Base-by-base conservation (phyloP, 257 asterid species). In the Lithospermum erythrorhizon region DNA sequence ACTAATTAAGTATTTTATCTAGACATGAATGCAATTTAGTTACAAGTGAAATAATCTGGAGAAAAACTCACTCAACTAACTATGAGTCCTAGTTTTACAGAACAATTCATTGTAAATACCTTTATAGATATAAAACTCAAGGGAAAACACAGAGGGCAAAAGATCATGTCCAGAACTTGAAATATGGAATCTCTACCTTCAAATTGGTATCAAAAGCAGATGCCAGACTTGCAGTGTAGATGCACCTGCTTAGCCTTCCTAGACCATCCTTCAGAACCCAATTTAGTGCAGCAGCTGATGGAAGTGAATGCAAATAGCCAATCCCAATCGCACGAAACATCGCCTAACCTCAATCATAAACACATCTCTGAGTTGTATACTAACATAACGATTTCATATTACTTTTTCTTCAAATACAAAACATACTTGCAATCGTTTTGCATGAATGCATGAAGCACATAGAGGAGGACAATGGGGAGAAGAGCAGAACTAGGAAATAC, bases 251-350 rank as follows among this genome's bases (percentile, higher is more conserved):
- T 30, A 93, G 76, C 58, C 97, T 73, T 69, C 98, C 98, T 49
- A 93, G 94, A 48, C 97, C 98, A 72, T 93, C 98, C 76, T 89
- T 93, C 83, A 93, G 73, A 60, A 86, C 94, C 98, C 98, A 93
- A 80, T 89, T 93, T 32, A 93, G 74, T 2, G 96, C 98, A 30
- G 98, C 98, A 65, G 98, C 98, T 53, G 95, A 86, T 20, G 96
- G 94, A 64, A 93, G 91, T 21, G 99, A 89, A 55, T 75, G 87
- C 29, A 86, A 76, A 77, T 79, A 81, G 53, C 99, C 99, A 60
- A 93, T 83, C 66, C 99, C 99, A 61, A 93, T 93, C 19, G 99
- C 99, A 54, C 96, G 80, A 69, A 93, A 88, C 98, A 93, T 93
- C 63, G 97, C 97, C 98, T 93, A 70, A 18, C 63, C 17, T 21